These are phyloP conservation scores for Jaminaea rosea DNA, from an alignment of 1,284 basidiomycete genomes.

Conservation along the genomic window DNA sequence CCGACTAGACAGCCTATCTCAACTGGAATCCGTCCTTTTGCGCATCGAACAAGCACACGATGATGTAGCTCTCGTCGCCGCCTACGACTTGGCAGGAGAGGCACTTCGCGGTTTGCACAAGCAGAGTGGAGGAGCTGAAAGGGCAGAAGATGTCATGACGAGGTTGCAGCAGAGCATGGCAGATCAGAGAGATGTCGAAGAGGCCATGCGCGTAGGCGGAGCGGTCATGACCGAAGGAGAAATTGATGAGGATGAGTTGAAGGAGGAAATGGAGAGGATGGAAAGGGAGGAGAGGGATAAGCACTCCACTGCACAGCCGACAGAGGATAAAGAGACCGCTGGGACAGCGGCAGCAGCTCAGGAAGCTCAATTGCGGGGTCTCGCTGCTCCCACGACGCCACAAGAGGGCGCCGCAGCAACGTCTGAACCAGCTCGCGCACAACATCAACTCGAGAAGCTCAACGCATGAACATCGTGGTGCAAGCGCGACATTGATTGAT, in stretches of 20 bases:
- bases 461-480: no score
- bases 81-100: slow-evolving; percentile 69
- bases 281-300: slow-evolving; percentile 11
- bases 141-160: slow-evolving; percentile 76
- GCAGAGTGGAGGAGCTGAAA: slow-evolving; percentile 65
- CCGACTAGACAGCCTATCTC: slow-evolving; percentile 64
- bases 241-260: slow-evolving; percentile 44
- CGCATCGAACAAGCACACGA: slow-evolving; percentile 77
- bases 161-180: slow-evolving; percentile 70
- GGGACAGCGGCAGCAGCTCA: no score
- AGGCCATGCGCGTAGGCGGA: slow-evolving; percentile 63
- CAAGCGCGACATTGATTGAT: no score
- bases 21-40: slow-evolving; percentile 65
- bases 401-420: no score
- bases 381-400: no score
- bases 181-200: slow-evolving; percentile 71
- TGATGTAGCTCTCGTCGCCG: slow-evolving; percentile 80
- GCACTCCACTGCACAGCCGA: no score
- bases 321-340: no score
- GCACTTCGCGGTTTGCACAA: slow-evolving; percentile 69
- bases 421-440: no score
- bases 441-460: no score
- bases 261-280: slow-evolving; percentile 17
- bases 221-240: slow-evolving; percentile 49
- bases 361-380: no score